Percentiles rank a stretch among this genome's conserved stretches.
These are phyloP conservation scores for Closterium sp. DNA, from an alignment of 139 green algal species.

Conservation along the genomic window DNA sequence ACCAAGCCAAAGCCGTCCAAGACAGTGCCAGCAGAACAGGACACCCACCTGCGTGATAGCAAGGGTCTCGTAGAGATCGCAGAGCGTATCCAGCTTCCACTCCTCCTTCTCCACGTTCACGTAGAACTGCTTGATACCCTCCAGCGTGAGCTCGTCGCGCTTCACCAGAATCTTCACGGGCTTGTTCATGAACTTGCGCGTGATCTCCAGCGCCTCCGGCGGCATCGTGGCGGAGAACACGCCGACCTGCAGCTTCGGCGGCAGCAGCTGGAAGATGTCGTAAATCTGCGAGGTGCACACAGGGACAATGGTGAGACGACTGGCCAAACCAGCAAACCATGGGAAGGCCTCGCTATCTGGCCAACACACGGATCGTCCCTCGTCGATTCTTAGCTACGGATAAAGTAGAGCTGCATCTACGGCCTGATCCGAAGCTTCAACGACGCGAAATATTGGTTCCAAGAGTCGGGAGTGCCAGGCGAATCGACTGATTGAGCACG, in stretches of 20 bases:
- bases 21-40: not conserved
- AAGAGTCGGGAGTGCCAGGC: not conserved
- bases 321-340: not conserved
- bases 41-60: slow-evolving; percentile 90
- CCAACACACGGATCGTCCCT: not conserved
- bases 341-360: not conserved
- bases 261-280: slow-evolving; percentile 99
- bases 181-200: slow-evolving; percentile 99
- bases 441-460: not conserved
- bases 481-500: not conserved
- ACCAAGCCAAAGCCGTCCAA: not conserved
- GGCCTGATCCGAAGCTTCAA: not conserved
- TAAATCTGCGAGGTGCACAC: slow-evolving; percentile 85
- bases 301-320: not conserved
- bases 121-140: slow-evolving; percentile 99
- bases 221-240: slow-evolving; percentile 99
- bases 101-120: slow-evolving; percentile 92
- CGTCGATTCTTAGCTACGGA: not conserved
- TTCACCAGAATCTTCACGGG: slow-evolving; percentile 99
- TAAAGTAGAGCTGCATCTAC: not conserved
- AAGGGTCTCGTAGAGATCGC: slow-evolving; percentile 99
- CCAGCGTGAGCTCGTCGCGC: slow-evolving; percentile 98
- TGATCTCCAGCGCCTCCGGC: slow-evolving; percentile 98
- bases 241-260: slow-evolving; percentile 96
- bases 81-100: slow-evolving; percentile 99